A percentile compares a stretch with the other conserved stretches of the same genome.
These are phyloP conservation scores for Setomelanomma holmii DNA, from an alignment of 2,329 filamentous ascomycete species.

Conservation along the genomic window DNA sequence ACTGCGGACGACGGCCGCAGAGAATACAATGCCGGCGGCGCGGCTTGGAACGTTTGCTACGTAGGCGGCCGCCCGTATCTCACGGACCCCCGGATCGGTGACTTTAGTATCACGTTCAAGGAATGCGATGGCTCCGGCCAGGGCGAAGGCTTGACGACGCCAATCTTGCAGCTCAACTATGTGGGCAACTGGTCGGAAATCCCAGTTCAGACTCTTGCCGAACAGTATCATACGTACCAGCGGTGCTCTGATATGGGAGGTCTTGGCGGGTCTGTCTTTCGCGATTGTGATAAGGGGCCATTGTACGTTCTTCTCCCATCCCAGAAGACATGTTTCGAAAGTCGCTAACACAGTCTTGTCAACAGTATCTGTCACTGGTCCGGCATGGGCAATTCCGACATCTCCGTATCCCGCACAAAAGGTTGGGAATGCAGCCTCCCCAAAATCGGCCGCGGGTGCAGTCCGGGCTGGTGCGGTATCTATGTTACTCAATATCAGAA, in stretches of 20 bases:
- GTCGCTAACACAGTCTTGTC: too few relatives aligned
- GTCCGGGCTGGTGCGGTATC: constrained; percentile 9
- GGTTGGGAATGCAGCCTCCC: constrained; percentile 13
- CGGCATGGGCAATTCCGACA: not conserved
- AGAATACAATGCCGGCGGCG: constrained; percentile 10
- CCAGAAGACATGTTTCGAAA: too few relatives aligned
- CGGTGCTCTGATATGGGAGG: not conserved
- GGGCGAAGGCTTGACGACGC: constrained; percentile 11
- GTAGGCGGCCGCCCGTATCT: constrained; percentile 11
- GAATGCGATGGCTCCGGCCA: constrained; percentile 5
- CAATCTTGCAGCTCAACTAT: constrained; percentile 11
- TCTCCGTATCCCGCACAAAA: constrained; percentile 1
- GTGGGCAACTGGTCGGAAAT: constrained; percentile 8
- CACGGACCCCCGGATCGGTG: constrained; percentile 14
- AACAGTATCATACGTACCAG: not conserved
- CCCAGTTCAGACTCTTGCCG: constrained; percentile 2
- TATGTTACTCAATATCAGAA: constrained; percentile 16
- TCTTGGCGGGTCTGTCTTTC: not conserved
- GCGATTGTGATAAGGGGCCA: constrained; percentile 2
- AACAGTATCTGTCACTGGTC: not conserved
- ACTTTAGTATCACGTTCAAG: constrained; percentile 16
- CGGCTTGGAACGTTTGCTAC: constrained; percentile 12
- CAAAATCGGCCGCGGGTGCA: constrained; percentile 10
- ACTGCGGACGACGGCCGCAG: constrained; percentile 11
- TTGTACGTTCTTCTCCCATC: too few relatives aligned